Evolutionary conservation across 139 green algal species (phyloP), one percentile per base, ranked within the genome.

Genomic region (Micromonas commoda): DNA sequence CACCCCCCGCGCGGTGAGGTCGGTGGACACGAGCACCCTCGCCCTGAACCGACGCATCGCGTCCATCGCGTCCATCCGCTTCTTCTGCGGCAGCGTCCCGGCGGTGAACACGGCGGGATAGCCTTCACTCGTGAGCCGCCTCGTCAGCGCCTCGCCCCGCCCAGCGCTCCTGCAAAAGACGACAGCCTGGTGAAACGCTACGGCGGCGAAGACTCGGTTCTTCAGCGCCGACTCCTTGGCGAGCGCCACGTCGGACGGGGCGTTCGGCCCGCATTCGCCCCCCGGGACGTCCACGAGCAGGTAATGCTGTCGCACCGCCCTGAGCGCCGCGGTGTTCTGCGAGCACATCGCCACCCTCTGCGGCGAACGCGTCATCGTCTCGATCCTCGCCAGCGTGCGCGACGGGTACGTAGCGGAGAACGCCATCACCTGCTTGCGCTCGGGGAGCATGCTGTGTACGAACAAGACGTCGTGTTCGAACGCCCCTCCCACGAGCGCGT

Each of bases 351-450:
- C 64, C 32, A 77, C 71, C 28, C 64, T 64, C 38, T 77, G 35
- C 19, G 39, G 37, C 38, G 26, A 19, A 19, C 52, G 53, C 72
- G 31, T 78, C 52, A 78, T 70, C 31, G 6, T 16, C 31, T 53
- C 45, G 32, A 78, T 26, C 26, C 26, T 61, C 26, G 23, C 26
- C 21, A 33, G 24, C 72, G 32, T 29, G 24, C 2, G 6, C 9
- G 24, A 21, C 72, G 72, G 26, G 19, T 78, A 81, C 38, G 76
- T 81, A 29, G 76, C 76, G 31, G 20, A 52, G 35, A 77, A 81
- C 3, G 76, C 76, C 24, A 77, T 38, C 76, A 79, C 21, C 45
- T 81, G 76, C 16, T 77, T 81, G 24, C 64, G 32, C 63, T 32
- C 39, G 29, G 73, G 73, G 3, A 79, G 63, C 38, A 69, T 33